Evolutionary conservation across 306 rosid species (phyloP), one percentile per base, ranked within the genome.

Genomic region (Cicer chorassanicum): DNA sequence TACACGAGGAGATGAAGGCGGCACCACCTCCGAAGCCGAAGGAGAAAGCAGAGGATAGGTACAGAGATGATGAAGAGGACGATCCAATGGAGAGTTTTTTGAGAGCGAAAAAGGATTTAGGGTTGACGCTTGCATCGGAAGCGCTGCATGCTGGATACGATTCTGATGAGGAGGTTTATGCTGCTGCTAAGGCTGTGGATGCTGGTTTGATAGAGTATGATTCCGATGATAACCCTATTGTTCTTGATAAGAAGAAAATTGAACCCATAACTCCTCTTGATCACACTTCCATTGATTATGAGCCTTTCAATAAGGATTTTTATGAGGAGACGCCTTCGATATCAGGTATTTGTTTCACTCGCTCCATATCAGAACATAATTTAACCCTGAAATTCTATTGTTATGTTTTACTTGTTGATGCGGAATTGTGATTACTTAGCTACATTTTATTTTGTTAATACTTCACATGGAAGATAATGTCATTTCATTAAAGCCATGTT

Each of bases 111-210:
- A 94, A 92, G 89, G 99, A 94, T 51, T 61, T 89, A 24, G 92
- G 90, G 68, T 67, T 94, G 74, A 91, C 97, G 46, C 83, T 94
- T 41, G 99, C 99, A 0, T 90, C 97, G 0, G 99, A 94, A 1
- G 99, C 92, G 3, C 85, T 94, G 34, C 83, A 84, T 36, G 99
- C 99, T 7, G 97, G 99, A 1, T 94, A 94, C 29, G 89, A 92
- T 66, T 92, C 99, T 9, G 99, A 94, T 10, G 97, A 94, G 76
- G 99, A 94, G 91, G 99, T 94, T 61, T 94, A 94, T 73, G 99
- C 99, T 0, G 99, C 99, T 7, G 99, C 99, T 0, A 94, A 94
- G 78, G 97, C 96, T 4, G 90, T 94, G 2, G 99, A 94, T 53
- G 99, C 97, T 7, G 99, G 97, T 53, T 38, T 87, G 93, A 0